Conservation (phyloP, 441 rosid genomes). For the Gossypium schwendimanii region DNA sequence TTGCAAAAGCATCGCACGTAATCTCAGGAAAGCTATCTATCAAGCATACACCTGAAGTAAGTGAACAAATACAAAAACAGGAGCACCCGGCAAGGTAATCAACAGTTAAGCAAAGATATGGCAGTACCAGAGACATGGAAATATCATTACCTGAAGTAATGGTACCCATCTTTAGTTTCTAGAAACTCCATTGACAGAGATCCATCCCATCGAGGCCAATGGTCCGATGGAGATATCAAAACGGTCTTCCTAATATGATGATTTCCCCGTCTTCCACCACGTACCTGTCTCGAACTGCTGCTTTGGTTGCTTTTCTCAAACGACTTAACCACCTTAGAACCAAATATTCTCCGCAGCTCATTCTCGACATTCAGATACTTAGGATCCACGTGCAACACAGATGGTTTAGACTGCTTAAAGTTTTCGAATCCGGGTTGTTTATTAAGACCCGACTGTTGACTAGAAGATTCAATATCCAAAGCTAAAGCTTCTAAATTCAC, state of each 20-base stretch:
- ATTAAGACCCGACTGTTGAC: conserved; percentile 16
- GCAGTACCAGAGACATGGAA: background rate
- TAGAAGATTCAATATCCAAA: conserved; percentile 30
- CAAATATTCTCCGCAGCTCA: conserved; percentile 73
- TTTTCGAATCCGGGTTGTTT: conserved; percentile 30
- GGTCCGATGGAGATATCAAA: conserved; percentile 63
- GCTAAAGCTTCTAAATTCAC: conserved; percentile 37
- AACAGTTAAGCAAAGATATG: background rate
- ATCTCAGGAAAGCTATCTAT: background rate
- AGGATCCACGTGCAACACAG: conserved; percentile 57
- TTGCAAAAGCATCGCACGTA: background rate
- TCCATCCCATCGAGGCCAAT: conserved; percentile 90
- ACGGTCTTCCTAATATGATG: conserved; percentile 65
- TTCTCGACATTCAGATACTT: conserved; percentile 69
- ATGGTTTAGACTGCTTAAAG: conserved; percentile 22
- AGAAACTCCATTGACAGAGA: conserved; percentile 82
- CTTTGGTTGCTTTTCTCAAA: conserved; percentile 57
- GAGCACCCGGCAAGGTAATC: background rate
- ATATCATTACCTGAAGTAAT: conserved; percentile 59
- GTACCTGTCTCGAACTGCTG: conserved; percentile 54
- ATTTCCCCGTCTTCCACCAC: conserved; percentile 65
- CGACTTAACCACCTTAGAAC: conserved; percentile 77
- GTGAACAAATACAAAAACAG: background rate
- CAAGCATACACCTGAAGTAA: background rate
- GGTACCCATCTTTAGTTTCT: conserved; percentile 57